Percentiles rank a stretch among this genome's conserved stretches.
Conservation (phyloP, 1,139 yeast genomes). For the Schwanniomyces etchellsii region DNA sequence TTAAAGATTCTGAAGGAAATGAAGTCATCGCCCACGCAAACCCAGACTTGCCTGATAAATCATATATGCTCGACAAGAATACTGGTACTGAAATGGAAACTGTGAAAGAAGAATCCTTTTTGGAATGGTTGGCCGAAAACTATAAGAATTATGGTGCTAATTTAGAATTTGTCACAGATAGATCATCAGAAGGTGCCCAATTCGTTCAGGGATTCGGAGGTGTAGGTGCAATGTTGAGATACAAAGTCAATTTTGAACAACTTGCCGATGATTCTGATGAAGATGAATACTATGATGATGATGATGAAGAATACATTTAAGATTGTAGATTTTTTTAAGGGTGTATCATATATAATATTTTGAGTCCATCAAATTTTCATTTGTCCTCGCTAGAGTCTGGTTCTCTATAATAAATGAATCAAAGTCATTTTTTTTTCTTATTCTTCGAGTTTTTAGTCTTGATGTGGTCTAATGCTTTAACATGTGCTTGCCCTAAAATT, state of each 20-base stretch:
- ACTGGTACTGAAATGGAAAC: slow-evolving; percentile 90
- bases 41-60: slow-evolving; percentile 69
- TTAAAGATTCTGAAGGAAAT: slow-evolving; percentile 78
- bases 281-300: slow-evolving; percentile 75
- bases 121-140: slow-evolving; percentile 98
- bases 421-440: slow-evolving; percentile 10
- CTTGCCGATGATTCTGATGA: slow-evolving; percentile 85
- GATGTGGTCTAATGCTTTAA: slow-evolving; percentile 67
- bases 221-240: slow-evolving; percentile 92
- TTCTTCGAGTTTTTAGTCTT: slow-evolving; percentile 18
- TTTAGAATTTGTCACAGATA: slow-evolving; percentile 92
- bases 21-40: slow-evolving; percentile 70
- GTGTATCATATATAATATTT: too few species aligned
- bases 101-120: slow-evolving; percentile 71
- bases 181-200: slow-evolving; percentile 97
- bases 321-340: slow-evolving; percentile 2
- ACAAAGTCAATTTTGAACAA: slow-evolving; percentile 95
- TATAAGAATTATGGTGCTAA: slow-evolving; percentile 92
- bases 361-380: too few species aligned
- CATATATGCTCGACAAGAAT: slow-evolving; percentile 72
- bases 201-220: slow-evolving; percentile 98
- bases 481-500: slow-evolving; percentile 65
- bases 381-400: too few species aligned
- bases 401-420: slow-evolving; percentile 3
- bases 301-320: slow-evolving; percentile 48